Percentiles rank a stretch among this genome's conserved stretches.
phyloP scores from a whole-genome alignment of 2,329 filamentous ascomycete species.

The Didymella pomorum region DNA sequence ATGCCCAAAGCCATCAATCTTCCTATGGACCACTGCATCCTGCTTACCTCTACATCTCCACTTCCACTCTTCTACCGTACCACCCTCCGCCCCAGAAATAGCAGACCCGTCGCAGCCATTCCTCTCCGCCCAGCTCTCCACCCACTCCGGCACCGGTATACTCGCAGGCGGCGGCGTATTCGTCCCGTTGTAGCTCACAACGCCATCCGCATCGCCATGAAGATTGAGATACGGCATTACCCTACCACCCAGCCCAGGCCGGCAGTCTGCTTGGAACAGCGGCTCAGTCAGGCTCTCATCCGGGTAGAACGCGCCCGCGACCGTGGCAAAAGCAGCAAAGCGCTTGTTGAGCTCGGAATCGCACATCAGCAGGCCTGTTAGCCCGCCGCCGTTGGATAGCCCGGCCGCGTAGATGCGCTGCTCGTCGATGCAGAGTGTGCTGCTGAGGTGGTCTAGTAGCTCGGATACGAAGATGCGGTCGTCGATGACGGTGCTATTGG shows the following conservation, averaged over 20 bases:
- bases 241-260: slow-evolving; percentile 9
- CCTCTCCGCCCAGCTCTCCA: slow-evolving; percentile 22
- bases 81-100: slow-evolving; percentile 12
- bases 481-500: slow-evolving; percentile 45
- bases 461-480: slow-evolving; percentile 56
- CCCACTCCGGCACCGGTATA: slow-evolving; percentile 27
- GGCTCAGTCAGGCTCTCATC: slow-evolving; percentile 26
- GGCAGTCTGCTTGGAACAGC: slow-evolving; percentile 28
- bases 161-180: slow-evolving; percentile 26
- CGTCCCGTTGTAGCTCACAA: slow-evolving; percentile 36
- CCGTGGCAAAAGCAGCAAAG: slow-evolving; percentile 59
- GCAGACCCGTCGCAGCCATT: slow-evolving; percentile 17
- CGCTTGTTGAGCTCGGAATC: slow-evolving; percentile 47
- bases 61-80: slow-evolving; percentile 19
- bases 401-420: slow-evolving; percentile 56
- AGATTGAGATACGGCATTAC: slow-evolving; percentile 31
- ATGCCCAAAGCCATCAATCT: slow-evolving; percentile 33
- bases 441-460: slow-evolving; percentile 49
- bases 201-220: slow-evolving; percentile 31
- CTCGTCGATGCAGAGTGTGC: slow-evolving; percentile 55
- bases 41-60: slow-evolving; percentile 29
- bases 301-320: slow-evolving; percentile 56
- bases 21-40: slow-evolving; percentile 27
- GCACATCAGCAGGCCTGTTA: slow-evolving; percentile 58
- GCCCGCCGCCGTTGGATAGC: slow-evolving; percentile 63